Conservation (phyloP, 805 yeast genomes). For the Ogataea degrootiae region DNA sequence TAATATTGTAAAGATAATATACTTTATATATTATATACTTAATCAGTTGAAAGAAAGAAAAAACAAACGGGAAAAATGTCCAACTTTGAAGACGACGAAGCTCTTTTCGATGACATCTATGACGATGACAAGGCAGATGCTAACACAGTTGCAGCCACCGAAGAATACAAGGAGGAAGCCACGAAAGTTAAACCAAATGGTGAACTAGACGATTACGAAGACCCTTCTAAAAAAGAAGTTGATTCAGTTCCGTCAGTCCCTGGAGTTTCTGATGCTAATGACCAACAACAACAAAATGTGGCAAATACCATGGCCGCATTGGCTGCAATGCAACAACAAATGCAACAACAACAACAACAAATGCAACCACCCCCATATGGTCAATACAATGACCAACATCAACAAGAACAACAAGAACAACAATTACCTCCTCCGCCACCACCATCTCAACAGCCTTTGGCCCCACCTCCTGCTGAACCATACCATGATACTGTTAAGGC, state of each 20-base stretch:
- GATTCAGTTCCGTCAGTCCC: slow-evolving; percentile 3
- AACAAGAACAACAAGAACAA: slow-evolving; percentile 18
- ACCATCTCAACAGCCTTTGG: slow-evolving; percentile 12
- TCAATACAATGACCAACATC: slow-evolving; percentile 8
- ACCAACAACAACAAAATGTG: slow-evolving; percentile 6
- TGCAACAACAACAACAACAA: slow-evolving; percentile 6
- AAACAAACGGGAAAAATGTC: slow-evolving; percentile 37
- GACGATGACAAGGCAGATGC: slow-evolving; percentile 27
- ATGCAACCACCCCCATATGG: slow-evolving; percentile 1
- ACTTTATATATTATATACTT: neutral
- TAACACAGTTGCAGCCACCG: slow-evolving; percentile 1
- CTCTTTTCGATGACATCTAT: slow-evolving; percentile 89
- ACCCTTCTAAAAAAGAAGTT: neutral
- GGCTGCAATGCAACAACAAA: slow-evolving; percentile 30
- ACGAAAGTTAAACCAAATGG: slow-evolving; percentile 2
- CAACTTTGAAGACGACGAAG: slow-evolving; percentile 85
- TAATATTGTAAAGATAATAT: too few relatives aligned
- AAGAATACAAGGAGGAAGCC: slow-evolving; percentile 4
- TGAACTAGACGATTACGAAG: slow-evolving; percentile 2
- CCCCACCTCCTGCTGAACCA: slow-evolving; percentile 9
- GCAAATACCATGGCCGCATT: slow-evolving; percentile 15
- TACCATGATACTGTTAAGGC: slow-evolving; percentile 35
- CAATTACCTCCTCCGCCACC: slow-evolving; percentile 17
- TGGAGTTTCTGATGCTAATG: neutral
- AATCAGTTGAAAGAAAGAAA: neutral